Conservation (phyloP, 2,329 filamentous ascomycete genomes). For the Aspergillus texensis region DNA sequence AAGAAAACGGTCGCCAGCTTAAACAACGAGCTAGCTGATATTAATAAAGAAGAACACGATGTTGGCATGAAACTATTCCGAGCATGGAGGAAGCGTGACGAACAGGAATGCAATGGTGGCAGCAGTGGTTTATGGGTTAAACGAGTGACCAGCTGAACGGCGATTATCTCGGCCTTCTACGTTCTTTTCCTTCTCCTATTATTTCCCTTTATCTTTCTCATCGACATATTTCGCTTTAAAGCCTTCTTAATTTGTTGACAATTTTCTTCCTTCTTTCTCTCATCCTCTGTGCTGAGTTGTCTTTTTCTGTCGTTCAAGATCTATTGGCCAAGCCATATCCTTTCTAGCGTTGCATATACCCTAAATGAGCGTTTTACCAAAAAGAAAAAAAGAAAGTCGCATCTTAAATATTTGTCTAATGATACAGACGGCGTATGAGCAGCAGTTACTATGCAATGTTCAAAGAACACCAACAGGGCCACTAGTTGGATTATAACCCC, state of each 20-base stretch:
- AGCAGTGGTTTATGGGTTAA: slow-evolving; percentile 75
- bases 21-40: slow-evolving; percentile 68
- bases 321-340: slow-evolving; percentile 23
- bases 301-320: slow-evolving; percentile 18
- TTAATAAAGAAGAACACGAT: slow-evolving; percentile 76
- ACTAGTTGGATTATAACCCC: not conserved
- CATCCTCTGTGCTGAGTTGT: slow-evolving; percentile 11
- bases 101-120: slow-evolving; percentile 51
- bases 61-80: slow-evolving; percentile 73
- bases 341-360: slow-evolving; percentile 15
- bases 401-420: not conserved
- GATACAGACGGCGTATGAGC: not conserved
- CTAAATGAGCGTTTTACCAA: slow-evolving; percentile 2
- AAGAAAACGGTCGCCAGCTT: slow-evolving; percentile 68
- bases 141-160: slow-evolving; percentile 66
- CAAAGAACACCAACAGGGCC: not conserved
- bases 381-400: not conserved
- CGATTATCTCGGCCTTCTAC: slow-evolving; percentile 4
- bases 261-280: slow-evolving; percentile 16
- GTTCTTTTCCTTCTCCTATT: not conserved
- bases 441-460: slow-evolving; percentile 4
- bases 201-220: not conserved
- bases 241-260: not conserved
- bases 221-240: not conserved
- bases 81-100: slow-evolving; percentile 74